phyloP scores from a whole-genome alignment of 768 basidiomycete species.

The Podaxis sp. region DNA sequence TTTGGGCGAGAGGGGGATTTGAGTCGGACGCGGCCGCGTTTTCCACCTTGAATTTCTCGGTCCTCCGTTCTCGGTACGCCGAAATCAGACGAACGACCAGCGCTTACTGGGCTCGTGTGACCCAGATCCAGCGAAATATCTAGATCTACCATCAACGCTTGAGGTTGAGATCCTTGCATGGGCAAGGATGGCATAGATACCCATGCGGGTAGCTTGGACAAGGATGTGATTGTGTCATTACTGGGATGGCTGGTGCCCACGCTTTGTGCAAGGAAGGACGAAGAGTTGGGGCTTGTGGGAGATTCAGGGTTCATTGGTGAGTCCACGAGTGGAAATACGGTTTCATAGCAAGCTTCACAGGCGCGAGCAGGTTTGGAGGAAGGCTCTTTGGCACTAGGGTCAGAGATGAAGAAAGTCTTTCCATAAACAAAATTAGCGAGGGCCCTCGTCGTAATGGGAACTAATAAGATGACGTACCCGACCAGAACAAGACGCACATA shows the following conservation, averaged over 20 bases:
- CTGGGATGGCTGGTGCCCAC: conserved; percentile 6
- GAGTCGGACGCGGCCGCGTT: conserved; percentile 28
- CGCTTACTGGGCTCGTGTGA: conserved; percentile 8
- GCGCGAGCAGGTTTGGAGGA: conserved; percentile 64
- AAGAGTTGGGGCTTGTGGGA: conserved; percentile 4
- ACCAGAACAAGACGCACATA: conserved; percentile 82
- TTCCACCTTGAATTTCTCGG: conserved; percentile 19
- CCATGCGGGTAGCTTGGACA: conserved; percentile 52
- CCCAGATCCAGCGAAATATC: conserved; percentile 23
- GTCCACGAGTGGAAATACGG: conserved; percentile 72
- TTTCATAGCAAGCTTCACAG: conserved; percentile 84
- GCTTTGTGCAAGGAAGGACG: conserved; percentile 2
- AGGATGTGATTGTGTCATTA: conserved; percentile 43
- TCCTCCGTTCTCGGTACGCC: conserved; percentile 5
- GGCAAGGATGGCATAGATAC: conserved; percentile 57
- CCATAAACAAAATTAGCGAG: background rate
- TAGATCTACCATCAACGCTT: conserved; percentile 48
- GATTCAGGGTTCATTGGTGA: conserved; percentile 20
- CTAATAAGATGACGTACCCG: conserved; percentile 47
- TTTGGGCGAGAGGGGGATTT: conserved; percentile 47
- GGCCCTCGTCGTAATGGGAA: conserved; percentile 3
- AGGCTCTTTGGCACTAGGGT: conserved; percentile 42
- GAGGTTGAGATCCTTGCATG: conserved; percentile 29
- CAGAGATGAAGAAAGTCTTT: conserved; percentile 86
- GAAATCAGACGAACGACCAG: background rate